A percentile compares a stretch with the other conserved stretches of the same genome.
Evolutionary conservation across 768 basidiomycete species (phyloP).

Genomic region (Pulveroboletus ravenelii): DNA sequence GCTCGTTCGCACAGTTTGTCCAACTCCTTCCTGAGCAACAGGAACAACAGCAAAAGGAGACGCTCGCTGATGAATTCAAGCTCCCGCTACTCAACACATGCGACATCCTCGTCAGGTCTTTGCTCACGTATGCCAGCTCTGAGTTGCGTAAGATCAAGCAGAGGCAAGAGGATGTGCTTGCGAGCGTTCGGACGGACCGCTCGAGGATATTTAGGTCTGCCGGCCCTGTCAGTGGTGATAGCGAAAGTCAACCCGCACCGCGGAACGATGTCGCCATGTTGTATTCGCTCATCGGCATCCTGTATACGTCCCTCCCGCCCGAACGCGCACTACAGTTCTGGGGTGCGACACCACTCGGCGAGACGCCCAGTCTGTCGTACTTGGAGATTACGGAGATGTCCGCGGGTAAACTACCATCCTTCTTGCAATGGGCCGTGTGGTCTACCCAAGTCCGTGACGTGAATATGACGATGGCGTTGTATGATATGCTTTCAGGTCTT

Average conservation of each 20-base stretch:
- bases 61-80: constrained; percentile 40
- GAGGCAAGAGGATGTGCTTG: constrained; percentile 80
- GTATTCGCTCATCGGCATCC: constrained; percentile 76
- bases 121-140: constrained; percentile 74
- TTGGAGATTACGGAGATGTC: constrained; percentile 58
- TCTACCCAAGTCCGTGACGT: constrained; percentile 71
- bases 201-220: constrained; percentile 47
- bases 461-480: constrained; percentile 72
- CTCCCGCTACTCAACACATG: constrained; percentile 58
- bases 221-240: constrained; percentile 37
- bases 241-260: constrained; percentile 45
- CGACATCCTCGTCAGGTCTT: constrained; percentile 65
- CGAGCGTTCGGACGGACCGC: constrained; percentile 61
- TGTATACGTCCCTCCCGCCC: constrained; percentile 68
- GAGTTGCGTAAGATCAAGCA: constrained; percentile 85
- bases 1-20: constrained; percentile 38
- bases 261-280: constrained; percentile 84
- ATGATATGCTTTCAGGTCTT: constrained; percentile 85
- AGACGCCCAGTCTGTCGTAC: constrained; percentile 43
- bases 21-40: constrained; percentile 36
- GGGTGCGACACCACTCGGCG: constrained; percentile 54
- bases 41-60: constrained; percentile 32
- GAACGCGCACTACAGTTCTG: constrained; percentile 86
- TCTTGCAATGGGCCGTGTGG: constrained; percentile 89
- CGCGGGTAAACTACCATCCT: constrained; percentile 60